Percentiles rank a stretch among this genome's conserved stretches.
Conservation (phyloP, 148 eudicot species). For the Spergularia bocconei region DNA sequence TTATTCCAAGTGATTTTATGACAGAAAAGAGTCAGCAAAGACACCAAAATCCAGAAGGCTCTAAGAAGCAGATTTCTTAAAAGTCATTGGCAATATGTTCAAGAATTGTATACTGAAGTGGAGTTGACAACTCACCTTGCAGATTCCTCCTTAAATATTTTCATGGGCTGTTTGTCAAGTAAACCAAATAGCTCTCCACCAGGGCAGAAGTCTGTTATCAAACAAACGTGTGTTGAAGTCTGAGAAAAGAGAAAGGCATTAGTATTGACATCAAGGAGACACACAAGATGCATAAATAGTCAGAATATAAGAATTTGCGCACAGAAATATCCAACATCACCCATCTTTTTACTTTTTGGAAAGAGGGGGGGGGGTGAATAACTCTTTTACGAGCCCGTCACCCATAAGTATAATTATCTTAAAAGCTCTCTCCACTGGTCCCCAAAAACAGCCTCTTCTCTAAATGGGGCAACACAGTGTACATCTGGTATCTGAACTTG, state of each 20-base stretch:
- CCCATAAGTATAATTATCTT: no score
- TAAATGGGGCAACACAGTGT: no score
- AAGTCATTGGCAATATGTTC: background rate
- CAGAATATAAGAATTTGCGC: background rate
- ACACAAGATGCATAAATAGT: background rate
- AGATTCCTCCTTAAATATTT: slow-evolving; percentile 85
- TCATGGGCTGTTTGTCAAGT: slow-evolving; percentile 97
- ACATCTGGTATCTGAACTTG: no score
- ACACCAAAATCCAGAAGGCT: no score
- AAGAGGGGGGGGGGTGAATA: background rate
- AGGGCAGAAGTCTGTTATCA: slow-evolving; percentile 95
- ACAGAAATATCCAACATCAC: background rate
- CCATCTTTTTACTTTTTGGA: background rate
- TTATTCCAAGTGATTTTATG: no score
- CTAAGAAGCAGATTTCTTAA: no score
- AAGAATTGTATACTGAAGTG: slow-evolving; percentile 11
- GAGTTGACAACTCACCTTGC: slow-evolving; percentile 55
- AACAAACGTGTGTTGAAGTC: slow-evolving; percentile 92
- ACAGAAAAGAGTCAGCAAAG: no score
- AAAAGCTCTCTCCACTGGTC: no score
- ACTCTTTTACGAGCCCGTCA: no score
- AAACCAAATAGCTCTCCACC: slow-evolving; percentile 95
- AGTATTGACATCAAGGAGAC: slow-evolving; percentile 16
- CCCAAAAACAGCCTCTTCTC: no score
- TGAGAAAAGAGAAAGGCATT: slow-evolving; percentile 35